A percentile compares a stretch with the other conserved stretches of the same genome.
phyloP scores from a whole-genome alignment of 257 asterid species.

The Datura wrightii region DNA sequence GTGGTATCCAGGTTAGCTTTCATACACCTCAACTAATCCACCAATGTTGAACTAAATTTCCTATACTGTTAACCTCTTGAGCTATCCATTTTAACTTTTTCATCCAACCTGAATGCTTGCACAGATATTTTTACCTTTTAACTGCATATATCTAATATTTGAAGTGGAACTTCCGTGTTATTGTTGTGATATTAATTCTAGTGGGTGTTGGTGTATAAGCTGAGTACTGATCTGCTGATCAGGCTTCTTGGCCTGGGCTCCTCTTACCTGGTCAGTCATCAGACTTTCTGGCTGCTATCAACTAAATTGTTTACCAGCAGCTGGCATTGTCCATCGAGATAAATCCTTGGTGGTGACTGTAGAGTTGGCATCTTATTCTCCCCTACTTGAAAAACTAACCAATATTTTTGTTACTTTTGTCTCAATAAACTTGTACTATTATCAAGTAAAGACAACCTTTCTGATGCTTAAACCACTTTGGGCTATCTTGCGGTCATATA shows the following conservation, averaged over 20 bases:
- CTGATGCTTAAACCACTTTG: neutral
- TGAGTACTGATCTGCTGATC: constrained; percentile 9
- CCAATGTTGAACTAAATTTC: constrained; percentile 23
- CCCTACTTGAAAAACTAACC: neutral
- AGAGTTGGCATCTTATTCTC: neutral
- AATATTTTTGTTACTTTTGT: neutral
- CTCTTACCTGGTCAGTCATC: neutral
- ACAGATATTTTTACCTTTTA: neutral
- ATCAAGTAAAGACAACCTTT: neutral
- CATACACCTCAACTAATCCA: neutral
- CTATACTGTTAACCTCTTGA: neutral
- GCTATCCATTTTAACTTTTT: neutral
- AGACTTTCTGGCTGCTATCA: constrained; percentile 9
- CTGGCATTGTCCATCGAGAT: neutral
- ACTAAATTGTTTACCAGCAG: neutral
- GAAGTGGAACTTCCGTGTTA: neutral
- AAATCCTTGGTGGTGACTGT: neutral
- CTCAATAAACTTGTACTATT: neutral
- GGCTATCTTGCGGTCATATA: neutral
- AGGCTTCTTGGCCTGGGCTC: neutral
- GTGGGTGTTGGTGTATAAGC: neutral
- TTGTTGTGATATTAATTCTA: neutral
- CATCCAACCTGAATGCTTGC: neutral
- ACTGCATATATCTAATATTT: neutral
- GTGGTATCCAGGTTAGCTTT: neutral